Evolutionary conservation across 2,329 filamentous ascomycete genomes (phyloP).

Genomic region (Fusarium algeriense): DNA sequence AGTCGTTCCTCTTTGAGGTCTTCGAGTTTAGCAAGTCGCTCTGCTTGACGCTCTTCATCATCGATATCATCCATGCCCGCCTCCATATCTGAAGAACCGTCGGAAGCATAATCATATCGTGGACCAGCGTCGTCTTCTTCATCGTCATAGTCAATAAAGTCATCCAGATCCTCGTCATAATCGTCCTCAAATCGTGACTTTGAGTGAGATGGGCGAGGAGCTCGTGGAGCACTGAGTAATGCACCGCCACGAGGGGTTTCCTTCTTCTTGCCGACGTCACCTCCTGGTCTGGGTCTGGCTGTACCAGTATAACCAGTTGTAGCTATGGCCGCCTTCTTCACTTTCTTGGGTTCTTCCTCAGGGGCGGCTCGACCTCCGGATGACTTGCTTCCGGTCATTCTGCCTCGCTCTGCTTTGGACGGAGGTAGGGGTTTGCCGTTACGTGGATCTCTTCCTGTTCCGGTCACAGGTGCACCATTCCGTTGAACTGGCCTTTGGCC

Average conservation of each 20-base stretch:
- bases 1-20: slow-evolving; percentile 74
- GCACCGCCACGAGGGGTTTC: slow-evolving; percentile 56
- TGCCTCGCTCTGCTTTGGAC: slow-evolving; percentile 38
- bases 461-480: slow-evolving; percentile 43
- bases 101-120: slow-evolving; percentile 70
- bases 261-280: slow-evolving; percentile 50
- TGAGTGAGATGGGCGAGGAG: slow-evolving; percentile 46
- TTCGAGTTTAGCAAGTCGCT: slow-evolving; percentile 73
- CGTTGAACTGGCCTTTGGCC: slow-evolving; percentile 46
- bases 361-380: slow-evolving; percentile 25
- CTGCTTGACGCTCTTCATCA: slow-evolving; percentile 74
- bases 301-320: slow-evolving; percentile 76
- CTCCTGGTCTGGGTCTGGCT: slow-evolving; percentile 66
- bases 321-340: slow-evolving; percentile 71
- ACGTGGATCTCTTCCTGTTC: slow-evolving; percentile 38
- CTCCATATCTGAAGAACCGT: slow-evolving; percentile 82
- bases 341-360: slow-evolving; percentile 63
- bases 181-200: slow-evolving; percentile 66
- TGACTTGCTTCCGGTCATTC: slow-evolving; percentile 39
- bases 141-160: slow-evolving; percentile 72
- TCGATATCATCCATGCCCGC: slow-evolving; percentile 81
- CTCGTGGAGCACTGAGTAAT: slow-evolving; percentile 52
- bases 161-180: slow-evolving; percentile 72
- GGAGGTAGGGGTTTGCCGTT: slow-evolving; percentile 36
- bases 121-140: slow-evolving; percentile 62